Conservation (phyloP, 371 early-diverging fungal species). For the Sanchytrium tribonematis region DNA sequence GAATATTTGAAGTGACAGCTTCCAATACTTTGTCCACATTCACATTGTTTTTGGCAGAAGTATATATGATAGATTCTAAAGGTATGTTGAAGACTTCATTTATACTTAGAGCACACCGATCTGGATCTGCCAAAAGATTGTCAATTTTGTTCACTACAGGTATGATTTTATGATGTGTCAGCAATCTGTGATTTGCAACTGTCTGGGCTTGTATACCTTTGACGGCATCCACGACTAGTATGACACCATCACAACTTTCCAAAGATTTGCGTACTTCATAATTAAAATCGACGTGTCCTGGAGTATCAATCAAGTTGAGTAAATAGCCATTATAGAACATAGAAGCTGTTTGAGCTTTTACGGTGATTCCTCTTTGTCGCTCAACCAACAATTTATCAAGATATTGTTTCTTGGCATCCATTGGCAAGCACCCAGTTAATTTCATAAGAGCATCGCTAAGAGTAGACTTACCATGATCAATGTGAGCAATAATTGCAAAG, state of each 20-base stretch:
- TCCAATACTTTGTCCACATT: constrained; percentile 44
- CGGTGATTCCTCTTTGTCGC: constrained; percentile 78
- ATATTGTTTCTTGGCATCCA: constrained; percentile 48
- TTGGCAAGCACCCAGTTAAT: constrained; percentile 17
- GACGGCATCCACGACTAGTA: constrained; percentile 60
- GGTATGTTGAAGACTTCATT: constrained; percentile 11
- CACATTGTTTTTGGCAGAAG: constrained; percentile 67
- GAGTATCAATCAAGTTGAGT: constrained; percentile 65
- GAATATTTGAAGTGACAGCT: constrained; percentile 42
- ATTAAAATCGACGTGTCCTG: constrained; percentile 33
- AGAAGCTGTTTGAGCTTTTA: constrained; percentile 59
- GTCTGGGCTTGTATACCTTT: constrained; percentile 83
- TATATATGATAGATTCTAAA: constrained; percentile 13
- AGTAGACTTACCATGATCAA: constrained; percentile 80
- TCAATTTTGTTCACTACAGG: constrained; percentile 77
- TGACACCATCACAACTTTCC: constrained; percentile 62
- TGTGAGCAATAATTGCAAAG: constrained; percentile 25
- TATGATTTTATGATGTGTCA: constrained; percentile 22
- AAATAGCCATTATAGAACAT: constrained; percentile 19
- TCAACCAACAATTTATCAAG: constrained; percentile 83
- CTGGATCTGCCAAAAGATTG: constrained; percentile 61
- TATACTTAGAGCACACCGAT: constrained; percentile 35
- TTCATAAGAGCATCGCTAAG: constrained; percentile 66
- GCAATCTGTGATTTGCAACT: constrained; percentile 70
- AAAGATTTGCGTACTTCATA: constrained; percentile 61